Conservation (phyloP, 1,139 yeast species). For the Pichia sp. region DNA sequence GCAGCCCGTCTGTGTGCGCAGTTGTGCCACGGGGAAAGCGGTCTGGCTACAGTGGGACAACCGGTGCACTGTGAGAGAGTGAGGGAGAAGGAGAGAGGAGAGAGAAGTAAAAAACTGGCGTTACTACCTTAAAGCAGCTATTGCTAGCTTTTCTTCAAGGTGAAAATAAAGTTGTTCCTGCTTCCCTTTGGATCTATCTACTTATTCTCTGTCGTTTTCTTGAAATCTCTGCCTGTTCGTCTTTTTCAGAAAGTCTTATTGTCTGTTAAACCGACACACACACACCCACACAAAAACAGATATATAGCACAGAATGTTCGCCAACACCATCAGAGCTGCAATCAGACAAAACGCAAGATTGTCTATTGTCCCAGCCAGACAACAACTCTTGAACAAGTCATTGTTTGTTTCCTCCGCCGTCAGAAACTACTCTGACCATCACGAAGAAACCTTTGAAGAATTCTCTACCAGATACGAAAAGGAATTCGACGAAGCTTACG, state of each 20-base stretch:
- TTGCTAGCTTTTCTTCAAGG: background rate
- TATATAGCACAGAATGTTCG: constrained; percentile 35
- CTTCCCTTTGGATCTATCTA: background rate
- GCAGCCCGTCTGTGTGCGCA: background rate
- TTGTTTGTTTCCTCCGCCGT: constrained; percentile 28
- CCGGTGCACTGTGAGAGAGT: no score
- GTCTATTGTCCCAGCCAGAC: constrained; percentile 29
- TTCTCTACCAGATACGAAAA: constrained; percentile 91
- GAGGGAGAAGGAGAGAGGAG: background rate
- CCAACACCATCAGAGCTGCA: constrained; percentile 51
- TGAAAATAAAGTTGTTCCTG: background rate
- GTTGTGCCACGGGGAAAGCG: background rate
- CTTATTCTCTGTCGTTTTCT: background rate
- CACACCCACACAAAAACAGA: background rate
- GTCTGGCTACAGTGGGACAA: background rate
- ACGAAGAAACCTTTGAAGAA: constrained; percentile 91
- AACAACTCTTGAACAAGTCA: constrained; percentile 24
- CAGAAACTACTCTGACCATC: constrained; percentile 74
- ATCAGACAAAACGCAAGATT: constrained; percentile 39
- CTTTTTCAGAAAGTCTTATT: no score
- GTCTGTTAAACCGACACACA: background rate
- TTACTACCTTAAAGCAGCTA: background rate
- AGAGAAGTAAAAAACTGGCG: background rate
- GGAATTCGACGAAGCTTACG: constrained; percentile 97
- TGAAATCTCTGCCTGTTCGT: background rate